Conservation (phyloP, 192 early-diverging fungal genomes). For the Backusella tuberculispora region DNA sequence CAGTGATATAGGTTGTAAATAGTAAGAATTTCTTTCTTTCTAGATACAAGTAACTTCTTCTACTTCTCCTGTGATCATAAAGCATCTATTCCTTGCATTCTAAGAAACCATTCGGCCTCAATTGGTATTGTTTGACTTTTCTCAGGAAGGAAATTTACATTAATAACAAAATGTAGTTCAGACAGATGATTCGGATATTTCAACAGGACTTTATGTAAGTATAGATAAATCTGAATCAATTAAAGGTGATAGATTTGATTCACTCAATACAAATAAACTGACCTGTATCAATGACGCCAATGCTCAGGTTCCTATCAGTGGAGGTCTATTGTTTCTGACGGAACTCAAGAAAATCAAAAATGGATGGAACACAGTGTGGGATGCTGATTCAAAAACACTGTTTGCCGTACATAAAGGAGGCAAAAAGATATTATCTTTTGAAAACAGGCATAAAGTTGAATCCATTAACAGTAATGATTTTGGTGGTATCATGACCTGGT, state of each 20-base stretch:
- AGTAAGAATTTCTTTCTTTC: too few species aligned
- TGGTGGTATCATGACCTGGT: constrained; percentile 71
- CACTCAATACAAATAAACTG: constrained; percentile 20
- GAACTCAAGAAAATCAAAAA: not conserved
- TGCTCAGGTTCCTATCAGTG: constrained; percentile 39
- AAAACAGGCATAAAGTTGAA: constrained; percentile 63
- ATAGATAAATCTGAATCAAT: constrained; percentile 13
- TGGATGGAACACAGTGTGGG: constrained; percentile 68
- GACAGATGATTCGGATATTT: not conserved
- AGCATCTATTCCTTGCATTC: too few species aligned
- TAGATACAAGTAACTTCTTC: too few species aligned
- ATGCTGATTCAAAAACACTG: constrained; percentile 66
- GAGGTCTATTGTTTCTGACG: constrained; percentile 16
- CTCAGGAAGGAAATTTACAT: too few species aligned
- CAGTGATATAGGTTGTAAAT: too few species aligned
- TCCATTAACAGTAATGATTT: constrained; percentile 53
- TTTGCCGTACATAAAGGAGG: constrained; percentile 64
- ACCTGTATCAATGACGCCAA: not conserved
- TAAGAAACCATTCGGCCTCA: too few species aligned
- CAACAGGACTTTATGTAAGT: not conserved
- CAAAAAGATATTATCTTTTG: constrained; percentile 70
- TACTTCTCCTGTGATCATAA: too few species aligned
- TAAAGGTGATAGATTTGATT: constrained; percentile 36
- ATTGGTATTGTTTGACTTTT: too few species aligned
- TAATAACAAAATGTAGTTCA: not conserved